Base-by-base conservation (phyloP, 2,329 filamentous ascomycete species). In the Hymenoscyphus scutula region DNA sequence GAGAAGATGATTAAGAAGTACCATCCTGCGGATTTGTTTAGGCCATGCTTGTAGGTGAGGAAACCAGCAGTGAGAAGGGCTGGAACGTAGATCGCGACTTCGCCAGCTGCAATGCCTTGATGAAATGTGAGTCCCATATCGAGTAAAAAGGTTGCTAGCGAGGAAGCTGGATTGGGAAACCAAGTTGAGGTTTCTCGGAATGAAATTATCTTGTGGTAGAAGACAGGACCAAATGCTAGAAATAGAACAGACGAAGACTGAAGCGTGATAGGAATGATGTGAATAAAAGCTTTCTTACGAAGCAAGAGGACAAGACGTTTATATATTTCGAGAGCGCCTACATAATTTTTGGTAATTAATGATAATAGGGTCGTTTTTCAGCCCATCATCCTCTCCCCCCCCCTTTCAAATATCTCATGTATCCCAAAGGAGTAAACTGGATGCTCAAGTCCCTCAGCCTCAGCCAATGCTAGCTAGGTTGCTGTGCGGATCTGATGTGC, bases 1-100 rank as follows among this genome's bases (percentile, higher is more conserved):
- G 78, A 79, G 70, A 88, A 82, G 34, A 84, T 68, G 54, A 82
- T 68, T 6, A 86, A 76, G 70, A 81, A 84, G 13, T 82, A 67
- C 80, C 82, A 87, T 51, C 83, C 84, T 0, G 78, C 75, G 61
- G 74, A 78, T 53, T 75, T 76, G 3, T 73, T 68, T 65, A 81
- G 77, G 58, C 80, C 79, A 65, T 82, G 80, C n/a, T 76, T 76
- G 45, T 74, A 63, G 25, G 72, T 70, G 11, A 82, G 75, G 34
- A 76, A 69, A 48, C 76, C 60, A 13, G 75, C 75, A 34, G 78
- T 57, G 57, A 71, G 48, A 17, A 81, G 70, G 25, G 70, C 56
- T 1, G 77, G 78, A 1, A 72, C 37, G 62, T 80, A 82, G 55
- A 80, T 58, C 51, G 74, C 62, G 48, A 82, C 71, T 63, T 81